Conservation (phyloP, 192 early-diverging fungal genomes). For the Backusella circina region DNA sequence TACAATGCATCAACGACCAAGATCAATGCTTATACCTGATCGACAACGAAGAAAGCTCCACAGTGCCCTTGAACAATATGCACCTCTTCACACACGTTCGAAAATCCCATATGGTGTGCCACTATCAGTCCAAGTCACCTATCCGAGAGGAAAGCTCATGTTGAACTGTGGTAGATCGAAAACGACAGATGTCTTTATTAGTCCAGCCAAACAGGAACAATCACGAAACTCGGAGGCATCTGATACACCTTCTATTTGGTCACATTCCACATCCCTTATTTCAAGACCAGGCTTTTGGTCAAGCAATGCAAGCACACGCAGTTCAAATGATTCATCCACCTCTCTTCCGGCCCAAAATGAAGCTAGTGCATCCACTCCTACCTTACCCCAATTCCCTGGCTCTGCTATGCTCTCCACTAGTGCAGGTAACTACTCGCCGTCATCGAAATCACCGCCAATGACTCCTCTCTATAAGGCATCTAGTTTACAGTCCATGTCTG, state of each 20-base stretch:
- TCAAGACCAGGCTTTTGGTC: conserved; percentile 16
- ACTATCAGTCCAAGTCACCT: conserved; percentile 51
- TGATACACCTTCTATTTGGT: conserved; percentile 11
- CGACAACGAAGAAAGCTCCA: conserved; percentile 65
- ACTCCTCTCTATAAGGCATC: neutral
- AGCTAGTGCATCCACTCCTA: neutral
- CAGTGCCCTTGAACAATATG: conserved; percentile 54
- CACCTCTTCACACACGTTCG: conserved; percentile 33
- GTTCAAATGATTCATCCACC: conserved; percentile 16
- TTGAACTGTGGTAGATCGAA: conserved; percentile 39
- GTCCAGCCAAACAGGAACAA: conserved; percentile 10
- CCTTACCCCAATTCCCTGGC: conserved; percentile 20
- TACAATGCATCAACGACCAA: conserved; percentile 42
- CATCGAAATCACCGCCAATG: conserved; percentile 11
- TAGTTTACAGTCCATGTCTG: neutral
- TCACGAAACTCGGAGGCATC: conserved; percentile 15
- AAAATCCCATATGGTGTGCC: conserved; percentile 52
- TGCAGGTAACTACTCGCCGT: neutral
- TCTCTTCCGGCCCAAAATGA: conserved; percentile 6
- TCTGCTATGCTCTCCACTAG: conserved; percentile 15
- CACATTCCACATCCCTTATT: conserved; percentile 11
- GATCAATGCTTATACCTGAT: conserved; percentile 47
- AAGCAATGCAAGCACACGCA: conserved; percentile 8
- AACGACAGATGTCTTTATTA: conserved; percentile 14
- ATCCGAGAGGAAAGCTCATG: conserved; percentile 51